A percentile compares a stretch with the other conserved stretches of the same genome.
Evolutionary conservation across 352 stramenopile genomes (phyloP).

Genomic region (Pythium biforme): DNA sequence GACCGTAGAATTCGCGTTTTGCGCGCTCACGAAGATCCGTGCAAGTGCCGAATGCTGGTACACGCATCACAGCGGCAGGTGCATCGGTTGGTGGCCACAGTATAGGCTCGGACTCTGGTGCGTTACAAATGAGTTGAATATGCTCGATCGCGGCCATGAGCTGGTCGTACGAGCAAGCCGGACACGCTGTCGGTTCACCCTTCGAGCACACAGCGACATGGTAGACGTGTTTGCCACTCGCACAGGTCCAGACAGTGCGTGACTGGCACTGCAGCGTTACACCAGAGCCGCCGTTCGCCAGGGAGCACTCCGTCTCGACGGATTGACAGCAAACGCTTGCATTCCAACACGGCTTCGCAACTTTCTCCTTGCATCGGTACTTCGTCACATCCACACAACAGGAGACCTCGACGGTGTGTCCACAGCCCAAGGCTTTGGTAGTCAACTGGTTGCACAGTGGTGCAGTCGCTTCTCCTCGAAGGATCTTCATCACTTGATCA

Average conservation of each 20-base stretch:
- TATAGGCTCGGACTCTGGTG: not conserved
- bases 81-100: constrained; percentile 21
- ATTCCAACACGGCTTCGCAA: constrained; percentile 68
- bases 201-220: constrained; percentile 43
- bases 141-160: constrained; percentile 34
- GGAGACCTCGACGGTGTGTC: constrained; percentile 38
- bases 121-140: not conserved
- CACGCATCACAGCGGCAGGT: not conserved
- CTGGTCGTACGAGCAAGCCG: constrained; percentile 36
- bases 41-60: constrained; percentile 12
- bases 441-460: constrained; percentile 17
- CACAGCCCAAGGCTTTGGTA: constrained; percentile 38
- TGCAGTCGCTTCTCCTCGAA: constrained; percentile 20
- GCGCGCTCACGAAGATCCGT: constrained; percentile 28
- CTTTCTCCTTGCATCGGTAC: constrained; percentile 34
- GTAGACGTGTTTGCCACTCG: constrained; percentile 34
- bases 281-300: not conserved
- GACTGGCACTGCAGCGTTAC: constrained; percentile 35
- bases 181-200: constrained; percentile 51
- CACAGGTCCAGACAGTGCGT: constrained; percentile 44
- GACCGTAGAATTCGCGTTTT: constrained; percentile 39
- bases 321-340: constrained; percentile 34
- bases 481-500: constrained; percentile 41
- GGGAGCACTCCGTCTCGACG: constrained; percentile 28
- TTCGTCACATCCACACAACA: constrained; percentile 39